Percentiles rank a stretch among this genome's conserved stretches.
Evolutionary conservation across 345 rosid genomes (phyloP).

Genomic region (Salix dunnii): DNA sequence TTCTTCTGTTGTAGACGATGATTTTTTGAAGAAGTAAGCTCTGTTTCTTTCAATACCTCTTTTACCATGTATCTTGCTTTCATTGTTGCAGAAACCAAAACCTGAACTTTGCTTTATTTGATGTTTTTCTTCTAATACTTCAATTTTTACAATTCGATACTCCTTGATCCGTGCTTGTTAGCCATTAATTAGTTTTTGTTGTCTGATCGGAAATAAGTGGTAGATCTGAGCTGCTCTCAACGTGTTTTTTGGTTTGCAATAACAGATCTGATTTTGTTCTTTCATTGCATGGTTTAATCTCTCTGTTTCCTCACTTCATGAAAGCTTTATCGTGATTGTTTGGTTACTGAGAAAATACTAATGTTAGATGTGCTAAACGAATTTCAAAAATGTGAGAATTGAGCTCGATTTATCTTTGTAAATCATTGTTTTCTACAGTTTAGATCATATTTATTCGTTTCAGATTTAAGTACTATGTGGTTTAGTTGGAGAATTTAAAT

Average conservation of each 20-base stretch:
- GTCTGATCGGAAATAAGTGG: neutral
- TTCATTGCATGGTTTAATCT: neutral
- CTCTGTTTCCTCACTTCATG: neutral
- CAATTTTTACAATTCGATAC: neutral
- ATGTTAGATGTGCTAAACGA: neutral
- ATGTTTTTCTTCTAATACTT: neutral
- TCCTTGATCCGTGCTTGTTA: neutral
- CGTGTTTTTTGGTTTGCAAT: neutral
- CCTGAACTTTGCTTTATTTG: neutral
- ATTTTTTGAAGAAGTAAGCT: slow-evolving; percentile 64
- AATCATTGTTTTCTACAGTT: neutral
- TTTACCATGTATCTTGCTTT: neutral
- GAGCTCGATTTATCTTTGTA: neutral
- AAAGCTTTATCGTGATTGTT: neutral
- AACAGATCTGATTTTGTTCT: neutral
- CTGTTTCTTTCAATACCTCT: slow-evolving; percentile 2
- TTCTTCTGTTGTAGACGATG: slow-evolving; percentile 86
- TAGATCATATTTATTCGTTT: neutral
- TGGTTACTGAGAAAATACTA: neutral
- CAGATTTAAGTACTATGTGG: neutral
- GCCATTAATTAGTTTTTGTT: neutral
- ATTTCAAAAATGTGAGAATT: neutral
- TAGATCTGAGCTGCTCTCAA: neutral
- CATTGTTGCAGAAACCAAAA: neutral
- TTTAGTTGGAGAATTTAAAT: neutral